Conservation (phyloP, 2,329 filamentous ascomycete species). For the Alternaria triticina region DNA sequence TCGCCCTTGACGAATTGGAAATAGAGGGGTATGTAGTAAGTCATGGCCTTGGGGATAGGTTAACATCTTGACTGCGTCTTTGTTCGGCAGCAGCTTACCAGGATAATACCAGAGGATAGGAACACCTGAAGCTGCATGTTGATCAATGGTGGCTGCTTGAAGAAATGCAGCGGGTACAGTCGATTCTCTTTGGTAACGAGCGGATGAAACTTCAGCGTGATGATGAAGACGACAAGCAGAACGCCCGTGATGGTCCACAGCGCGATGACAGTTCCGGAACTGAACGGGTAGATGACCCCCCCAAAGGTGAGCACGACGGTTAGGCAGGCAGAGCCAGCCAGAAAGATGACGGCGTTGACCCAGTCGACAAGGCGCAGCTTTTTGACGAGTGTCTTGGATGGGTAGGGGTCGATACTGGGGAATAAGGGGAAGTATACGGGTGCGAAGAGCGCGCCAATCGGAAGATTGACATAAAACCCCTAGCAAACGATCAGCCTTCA, state of each 20-base stretch:
- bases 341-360: conserved; percentile 29
- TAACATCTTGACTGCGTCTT: neutral
- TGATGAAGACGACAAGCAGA: conserved; percentile 50
- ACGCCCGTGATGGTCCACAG: conserved; percentile 57
- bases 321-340: conserved; percentile 27
- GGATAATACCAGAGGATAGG: conserved; percentile 20
- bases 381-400: neutral
- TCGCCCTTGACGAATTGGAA: conserved; percentile 34
- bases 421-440: neutral
- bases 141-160: conserved; percentile 27
- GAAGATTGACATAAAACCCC: conserved; percentile 4
- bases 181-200: conserved; percentile 54
- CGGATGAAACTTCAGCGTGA: conserved; percentile 55
- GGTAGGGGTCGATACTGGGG: neutral
- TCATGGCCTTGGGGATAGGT: neutral
- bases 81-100: neutral
- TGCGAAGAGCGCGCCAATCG: neutral
- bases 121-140: conserved; percentile 14
- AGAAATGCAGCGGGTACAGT: conserved; percentile 59
- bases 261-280: conserved; percentile 20
- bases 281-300: neutral
- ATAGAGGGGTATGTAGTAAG: conserved; percentile 37
- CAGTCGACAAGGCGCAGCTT: conserved; percentile 56
- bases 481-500: neutral
- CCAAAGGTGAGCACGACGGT: neutral